Evolutionary conservation across 129 eudicot genomes (phyloP), one percentile per base, ranked within the genome.

Genomic region (Cynara cardunculus): DNA sequence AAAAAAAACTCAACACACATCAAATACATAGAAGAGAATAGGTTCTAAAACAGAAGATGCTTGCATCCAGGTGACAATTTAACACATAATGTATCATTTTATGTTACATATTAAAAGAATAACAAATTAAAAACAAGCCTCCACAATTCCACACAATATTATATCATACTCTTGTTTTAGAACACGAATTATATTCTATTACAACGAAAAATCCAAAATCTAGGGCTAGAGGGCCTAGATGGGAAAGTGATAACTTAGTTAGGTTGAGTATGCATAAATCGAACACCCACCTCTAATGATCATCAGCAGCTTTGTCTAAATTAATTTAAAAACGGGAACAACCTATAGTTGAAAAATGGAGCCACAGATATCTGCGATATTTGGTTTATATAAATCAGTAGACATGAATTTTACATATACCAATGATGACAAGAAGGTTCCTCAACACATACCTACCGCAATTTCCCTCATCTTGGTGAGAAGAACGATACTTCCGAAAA

Each of bases 1-100:
- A 16, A n/a, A 71, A 16, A n/a, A 3, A 75, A 73, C 35, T 13
- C 35, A 71, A 70, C 31, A 18, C 83, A 53, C 77, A 79, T 14
- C 59, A 62, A 61, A 76, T 41, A 62, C 25, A 21, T 10, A 5
- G 27, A 64, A 21, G 7, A 64, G 22, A 64, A 22, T 19, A 21
- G 14, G 18, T 61, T 62, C 8, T 2, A 31, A 76, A 25, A 79
- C 5, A 32, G 16, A 69, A 46, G 31, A 49, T 21, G 68, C 4
- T 69, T 69, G 14, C 31, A 31, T 76, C 16, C 4, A 61, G 41
- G 22, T 26, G 28, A 75, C 79, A 61, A n/a, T 12, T 76, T 22
- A 41, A 61, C 25, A 62, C 35, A 31, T 62, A 21, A 61, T 22
- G 72, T 3, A 11, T 24, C 25, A 76, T 34, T 13, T 12, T 1